phyloP scores from a whole-genome alignment of 257 asterid genomes.

The Solanum appendiculatum region DNA sequence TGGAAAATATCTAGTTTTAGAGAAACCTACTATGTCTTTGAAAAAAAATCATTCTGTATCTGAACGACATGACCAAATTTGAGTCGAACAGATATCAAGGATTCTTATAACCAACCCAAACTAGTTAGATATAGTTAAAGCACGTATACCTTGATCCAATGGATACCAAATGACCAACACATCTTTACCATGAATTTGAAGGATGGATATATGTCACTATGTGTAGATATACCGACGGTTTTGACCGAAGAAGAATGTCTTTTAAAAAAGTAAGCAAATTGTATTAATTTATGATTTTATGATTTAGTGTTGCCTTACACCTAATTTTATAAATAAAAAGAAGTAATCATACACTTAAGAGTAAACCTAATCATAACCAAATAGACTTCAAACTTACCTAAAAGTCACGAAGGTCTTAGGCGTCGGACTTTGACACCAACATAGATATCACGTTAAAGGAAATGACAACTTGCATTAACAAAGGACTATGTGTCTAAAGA shows the following conservation, averaged over 20 bases:
- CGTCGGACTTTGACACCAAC: not conserved
- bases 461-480: not conserved
- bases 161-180: not conserved
- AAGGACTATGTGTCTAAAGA: not conserved
- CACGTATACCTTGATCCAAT: not conserved
- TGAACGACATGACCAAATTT: not conserved
- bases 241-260: not conserved
- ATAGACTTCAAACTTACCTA: not conserved
- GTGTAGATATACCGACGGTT: not conserved
- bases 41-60: not conserved
- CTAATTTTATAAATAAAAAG: not conserved
- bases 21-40: not conserved
- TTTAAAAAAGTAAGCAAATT: not conserved
- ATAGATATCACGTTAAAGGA: not conserved
- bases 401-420: not conserved
- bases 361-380: not conserved
- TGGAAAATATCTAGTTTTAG: not conserved
- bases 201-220: not conserved
- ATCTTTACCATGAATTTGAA: not conserved
- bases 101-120: not conserved
- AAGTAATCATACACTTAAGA: not conserved
- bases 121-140: not conserved
- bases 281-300: not conserved
- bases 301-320: not conserved
- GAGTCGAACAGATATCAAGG: not conserved